A percentile compares a stretch with the other conserved stretches of the same genome.
Conservation (phyloP, 2,329 filamentous ascomycete genomes). For the Penicillium sp. region DNA sequence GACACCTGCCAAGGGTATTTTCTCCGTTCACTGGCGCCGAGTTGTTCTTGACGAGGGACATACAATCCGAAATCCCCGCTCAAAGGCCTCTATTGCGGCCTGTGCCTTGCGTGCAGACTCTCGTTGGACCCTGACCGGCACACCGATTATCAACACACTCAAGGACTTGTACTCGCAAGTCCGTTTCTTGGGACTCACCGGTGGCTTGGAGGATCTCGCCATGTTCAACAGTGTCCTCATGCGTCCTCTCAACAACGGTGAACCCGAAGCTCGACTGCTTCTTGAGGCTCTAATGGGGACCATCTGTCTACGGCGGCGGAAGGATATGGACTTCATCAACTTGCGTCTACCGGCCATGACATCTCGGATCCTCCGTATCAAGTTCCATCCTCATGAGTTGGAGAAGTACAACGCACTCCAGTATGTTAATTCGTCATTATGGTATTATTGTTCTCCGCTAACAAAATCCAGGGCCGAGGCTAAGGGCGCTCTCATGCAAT, state of each 20-base stretch:
- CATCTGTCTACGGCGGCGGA: constrained; percentile 73
- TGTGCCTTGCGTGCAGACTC: constrained; percentile 63
- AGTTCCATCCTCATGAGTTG: constrained; percentile 67
- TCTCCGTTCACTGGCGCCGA: constrained; percentile 67
- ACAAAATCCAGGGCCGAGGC: constrained; percentile 58
- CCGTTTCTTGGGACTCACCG: constrained; percentile 69
- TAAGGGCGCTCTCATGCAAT: constrained; percentile 62
- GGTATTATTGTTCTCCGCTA: constrained; percentile 15
- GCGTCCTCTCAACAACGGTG: constrained; percentile 58
- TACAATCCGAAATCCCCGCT: constrained; percentile 69
- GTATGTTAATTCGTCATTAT: constrained; percentile 39
- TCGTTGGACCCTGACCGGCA: constrained; percentile 74
- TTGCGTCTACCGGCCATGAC: constrained; percentile 70
- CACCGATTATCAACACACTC: constrained; percentile 76
- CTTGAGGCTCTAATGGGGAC: constrained; percentile 74
- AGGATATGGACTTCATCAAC: constrained; percentile 84
- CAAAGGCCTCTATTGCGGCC: constrained; percentile 66
- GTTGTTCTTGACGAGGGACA: constrained; percentile 82
- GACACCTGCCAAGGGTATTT: constrained; percentile 49
- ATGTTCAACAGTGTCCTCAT: constrained; percentile 70
- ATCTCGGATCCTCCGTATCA: constrained; percentile 70
- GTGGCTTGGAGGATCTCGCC: constrained; percentile 66
- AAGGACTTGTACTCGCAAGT: constrained; percentile 76
- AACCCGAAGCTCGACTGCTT: constrained; percentile 56
- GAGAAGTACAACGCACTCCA: constrained; percentile 71